Evolutionary conservation across 2,329 filamentous ascomycete species (phyloP).

Genomic region (Talaromyces funiculosus): DNA sequence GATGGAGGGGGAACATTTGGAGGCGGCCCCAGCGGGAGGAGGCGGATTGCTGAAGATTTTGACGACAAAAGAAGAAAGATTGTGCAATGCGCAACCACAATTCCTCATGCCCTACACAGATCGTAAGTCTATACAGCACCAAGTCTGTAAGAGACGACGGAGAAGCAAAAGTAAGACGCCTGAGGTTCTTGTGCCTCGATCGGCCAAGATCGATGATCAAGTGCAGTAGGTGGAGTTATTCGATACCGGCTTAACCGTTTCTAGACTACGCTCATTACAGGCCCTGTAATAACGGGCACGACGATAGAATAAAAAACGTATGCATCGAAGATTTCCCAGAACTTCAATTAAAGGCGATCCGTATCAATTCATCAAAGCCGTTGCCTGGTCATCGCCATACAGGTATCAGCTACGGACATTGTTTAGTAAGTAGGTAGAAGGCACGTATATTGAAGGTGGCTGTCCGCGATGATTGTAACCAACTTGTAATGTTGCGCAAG

Average conservation of each 20-base stretch:
- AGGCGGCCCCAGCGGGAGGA: background rate
- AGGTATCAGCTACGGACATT: background rate
- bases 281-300: background rate
- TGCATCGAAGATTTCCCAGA: no score
- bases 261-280: background rate
- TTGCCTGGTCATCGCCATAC: background rate
- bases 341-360: no score
- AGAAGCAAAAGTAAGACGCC: background rate
- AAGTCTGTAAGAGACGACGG: background rate
- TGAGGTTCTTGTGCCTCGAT: background rate
- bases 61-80: background rate
- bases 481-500: background rate
- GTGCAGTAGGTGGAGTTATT: background rate
- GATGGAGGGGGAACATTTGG: slow-evolving; percentile 10
- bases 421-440: background rate
- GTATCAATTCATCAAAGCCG: background rate
- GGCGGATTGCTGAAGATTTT: background rate
- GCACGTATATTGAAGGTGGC: background rate
- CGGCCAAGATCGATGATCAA: background rate
- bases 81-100: background rate
- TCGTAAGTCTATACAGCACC: background rate
- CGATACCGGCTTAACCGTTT: background rate
- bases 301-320: background rate
- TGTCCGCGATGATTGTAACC: background rate
- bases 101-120: background rate